Evolutionary conservation across 2,329 filamentous ascomycete species (phyloP), one percentile per base, ranked within the genome.

Genomic region (Colletotrichum godetiae): DNA sequence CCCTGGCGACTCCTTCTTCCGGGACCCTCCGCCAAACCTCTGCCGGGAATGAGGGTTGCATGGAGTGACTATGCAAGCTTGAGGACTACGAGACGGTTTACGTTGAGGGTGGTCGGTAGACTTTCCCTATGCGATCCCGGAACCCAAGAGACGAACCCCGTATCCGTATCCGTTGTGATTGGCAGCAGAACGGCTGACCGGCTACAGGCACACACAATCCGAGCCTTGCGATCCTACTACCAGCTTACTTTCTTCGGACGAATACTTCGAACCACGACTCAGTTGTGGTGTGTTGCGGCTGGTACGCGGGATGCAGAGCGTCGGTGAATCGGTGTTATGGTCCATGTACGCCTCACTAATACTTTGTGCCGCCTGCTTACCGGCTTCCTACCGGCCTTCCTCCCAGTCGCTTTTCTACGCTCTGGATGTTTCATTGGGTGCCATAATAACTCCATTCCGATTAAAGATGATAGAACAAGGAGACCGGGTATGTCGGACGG

Each of bases 91-190:
- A 42, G 5, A 12, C 8, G 24, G 0, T n/a, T 6, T 35, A 27
- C 53, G 53, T 19, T 55, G 42, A 69, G 5, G 59, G 66, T 63
- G 67, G 46, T 46, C 60, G 60, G 55, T n/a, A 65, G 22, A 37
- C 60, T 65, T 70, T 65, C 27, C 42, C 56, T 29, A 35, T 22
- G n/a, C 19, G 31, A 46, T 68, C 67, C 70, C 46, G 56, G 56
- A 12, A 15, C 24, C 49, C 60, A 56, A 65, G 56, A 31, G 61
- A 73, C 71, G 70, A 71, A 73, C 67, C 46, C 69, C 67, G 71
- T 71, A 70, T 71, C 71, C 71, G 71, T 70, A 73, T 73, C 67
- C 60, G 33, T 42, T 35, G 46, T 46, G n/a, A 29, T 13, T 29
- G 64, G 56, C 24, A 64, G 19, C n/a, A 19, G 11, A 12, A 13